Evolutionary conservation across 1,139 yeast genomes (phyloP).

Genomic region (Kurtzmaniella quercitrusa): DNA sequence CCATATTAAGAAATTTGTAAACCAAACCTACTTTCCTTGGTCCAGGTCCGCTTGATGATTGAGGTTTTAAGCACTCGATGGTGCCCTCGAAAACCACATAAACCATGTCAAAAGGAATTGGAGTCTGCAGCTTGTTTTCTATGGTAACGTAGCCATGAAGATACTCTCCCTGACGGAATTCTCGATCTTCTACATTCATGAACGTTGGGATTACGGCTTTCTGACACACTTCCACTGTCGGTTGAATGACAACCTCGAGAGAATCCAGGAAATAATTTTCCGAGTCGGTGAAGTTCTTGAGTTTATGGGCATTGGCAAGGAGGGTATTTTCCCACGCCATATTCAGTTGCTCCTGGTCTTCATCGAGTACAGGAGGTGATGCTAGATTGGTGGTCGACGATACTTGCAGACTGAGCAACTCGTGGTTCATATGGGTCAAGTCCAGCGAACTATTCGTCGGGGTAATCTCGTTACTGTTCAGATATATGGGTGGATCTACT

Average conservation of each 20-base stretch:
- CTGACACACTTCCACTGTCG: constrained; percentile 41
- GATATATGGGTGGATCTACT: constrained; percentile 42
- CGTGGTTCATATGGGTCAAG: not conserved
- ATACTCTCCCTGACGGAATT: constrained; percentile 30
- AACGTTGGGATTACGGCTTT: constrained; percentile 30
- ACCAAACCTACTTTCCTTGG: constrained; percentile 21
- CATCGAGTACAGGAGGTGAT: not conserved
- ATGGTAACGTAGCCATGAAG: constrained; percentile 33
- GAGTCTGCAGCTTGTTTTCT: constrained; percentile 17
- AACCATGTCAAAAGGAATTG: constrained; percentile 32
- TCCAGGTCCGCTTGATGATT: too few species aligned
- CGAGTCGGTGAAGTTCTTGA: constrained; percentile 30
- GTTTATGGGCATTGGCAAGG: constrained; percentile 39
- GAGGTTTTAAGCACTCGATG: constrained; percentile 18
- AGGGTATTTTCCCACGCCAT: constrained; percentile 43
- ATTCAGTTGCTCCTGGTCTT: not conserved
- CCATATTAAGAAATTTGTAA: constrained; percentile 39
- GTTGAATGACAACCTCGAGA: constrained; percentile 28
- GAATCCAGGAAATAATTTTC: constrained; percentile 22
- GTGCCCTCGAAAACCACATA: constrained; percentile 32
- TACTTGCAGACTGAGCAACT: constrained; percentile 11
- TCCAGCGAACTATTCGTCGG: constrained; percentile 4
- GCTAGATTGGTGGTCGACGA: constrained; percentile 14
- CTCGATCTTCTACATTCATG: constrained; percentile 22
- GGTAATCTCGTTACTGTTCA: constrained; percentile 18